Evolutionary conservation across 1,284 basidiomycete genomes (phyloP).

Genomic region (Ganoderma leucocontextum): DNA sequence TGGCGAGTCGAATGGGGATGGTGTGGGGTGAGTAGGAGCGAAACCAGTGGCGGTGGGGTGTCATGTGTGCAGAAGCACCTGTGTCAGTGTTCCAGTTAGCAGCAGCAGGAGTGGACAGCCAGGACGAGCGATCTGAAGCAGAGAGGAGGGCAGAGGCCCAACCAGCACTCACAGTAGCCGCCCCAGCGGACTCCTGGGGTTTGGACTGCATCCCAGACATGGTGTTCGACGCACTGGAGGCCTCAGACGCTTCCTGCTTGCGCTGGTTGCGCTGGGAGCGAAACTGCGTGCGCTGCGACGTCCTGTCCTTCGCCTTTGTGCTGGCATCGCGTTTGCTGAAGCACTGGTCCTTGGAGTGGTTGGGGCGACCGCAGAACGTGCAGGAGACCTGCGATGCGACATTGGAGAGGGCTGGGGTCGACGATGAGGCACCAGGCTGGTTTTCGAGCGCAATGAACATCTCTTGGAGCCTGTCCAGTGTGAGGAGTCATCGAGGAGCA

Average conservation of each 20-base stretch:
- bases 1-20: conserved; percentile 15
- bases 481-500: conserved; percentile 1
- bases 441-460: conserved; percentile 20
- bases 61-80: conserved; percentile 24
- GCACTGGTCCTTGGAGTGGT: conserved; percentile 34
- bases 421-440: conserved; percentile 18
- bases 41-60: conserved; percentile 29
- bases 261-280: background rate
- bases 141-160: conserved; percentile 16
- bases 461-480: conserved; percentile 15
- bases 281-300: background rate
- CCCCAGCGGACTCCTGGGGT: conserved; percentile 9
- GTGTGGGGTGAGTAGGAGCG: conserved; percentile 35
- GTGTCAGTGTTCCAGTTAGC: conserved; percentile 23
- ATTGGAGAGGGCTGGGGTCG: conserved; percentile 17
- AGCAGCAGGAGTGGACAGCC: conserved; percentile 12
- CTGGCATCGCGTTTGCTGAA: conserved; percentile 12
- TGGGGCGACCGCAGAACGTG: conserved; percentile 47
- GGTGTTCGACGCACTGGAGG: too few relatives aligned
- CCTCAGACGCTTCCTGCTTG: background rate
- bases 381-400: conserved; percentile 11
- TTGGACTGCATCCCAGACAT: background rate
- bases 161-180: conserved; percentile 15
- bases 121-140: conserved; percentile 3
- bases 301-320: conserved; percentile 6